phyloP scores from a whole-genome alignment of 306 rosid genomes.

The Comarum palustre region DNA sequence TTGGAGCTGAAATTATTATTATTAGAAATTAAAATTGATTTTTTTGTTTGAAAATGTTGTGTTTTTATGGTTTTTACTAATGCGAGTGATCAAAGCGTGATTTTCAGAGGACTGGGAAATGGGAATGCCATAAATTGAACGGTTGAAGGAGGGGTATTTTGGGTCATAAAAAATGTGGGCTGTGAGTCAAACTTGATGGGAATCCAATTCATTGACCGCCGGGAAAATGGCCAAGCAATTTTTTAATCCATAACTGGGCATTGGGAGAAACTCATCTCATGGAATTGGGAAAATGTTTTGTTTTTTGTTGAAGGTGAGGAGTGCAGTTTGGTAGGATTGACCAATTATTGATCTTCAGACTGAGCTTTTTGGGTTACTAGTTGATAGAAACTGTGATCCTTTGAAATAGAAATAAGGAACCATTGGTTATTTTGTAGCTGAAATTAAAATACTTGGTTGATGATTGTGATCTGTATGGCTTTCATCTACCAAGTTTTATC shows the following conservation, averaged over 20 bases:
- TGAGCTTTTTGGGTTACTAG: not conserved
- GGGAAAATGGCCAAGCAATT: conserved; percentile 7
- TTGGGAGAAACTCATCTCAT: conserved; percentile 2
- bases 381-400: not conserved
- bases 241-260: not conserved
- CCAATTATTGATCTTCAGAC: not conserved
- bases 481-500: not conserved
- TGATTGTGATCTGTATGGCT: not conserved
- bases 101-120: not conserved
- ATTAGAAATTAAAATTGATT: not conserved
- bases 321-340: not conserved
- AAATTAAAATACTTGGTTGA: not conserved
- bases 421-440: not conserved
- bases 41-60: not conserved
- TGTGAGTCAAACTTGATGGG: conserved; percentile 12
- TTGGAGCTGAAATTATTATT: not conserved
- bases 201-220: conserved; percentile 6
- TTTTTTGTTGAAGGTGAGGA: not conserved
- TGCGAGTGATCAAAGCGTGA: not conserved
- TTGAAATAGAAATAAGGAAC: not conserved
- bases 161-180: conserved; percentile 25
- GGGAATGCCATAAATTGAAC: conserved; percentile 7
- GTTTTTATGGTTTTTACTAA: conserved; percentile 20
- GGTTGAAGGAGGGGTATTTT: conserved; percentile 32
- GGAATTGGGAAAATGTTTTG: not conserved